Evolutionary conservation across 176 grass and related monocot species (phyloP).

Genomic region (Phoenix dactylifera): DNA sequence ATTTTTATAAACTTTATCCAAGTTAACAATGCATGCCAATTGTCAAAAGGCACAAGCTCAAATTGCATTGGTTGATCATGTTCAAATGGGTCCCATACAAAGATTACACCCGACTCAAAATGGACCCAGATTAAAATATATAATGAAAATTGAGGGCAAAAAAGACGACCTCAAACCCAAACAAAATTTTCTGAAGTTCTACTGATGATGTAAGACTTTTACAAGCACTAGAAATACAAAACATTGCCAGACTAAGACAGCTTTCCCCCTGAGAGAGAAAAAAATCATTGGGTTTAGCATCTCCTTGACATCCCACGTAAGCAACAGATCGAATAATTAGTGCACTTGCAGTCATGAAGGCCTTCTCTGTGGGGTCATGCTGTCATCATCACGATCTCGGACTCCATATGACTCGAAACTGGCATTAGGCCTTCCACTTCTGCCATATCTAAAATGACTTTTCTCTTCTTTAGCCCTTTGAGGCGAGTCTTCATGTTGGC

Average conservation of each 20-base stretch:
- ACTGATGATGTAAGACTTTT: constrained; percentile 51
- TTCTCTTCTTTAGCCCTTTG: constrained; percentile 30
- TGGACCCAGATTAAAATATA: constrained; percentile 10
- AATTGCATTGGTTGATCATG: constrained; percentile 53
- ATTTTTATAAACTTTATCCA: too few species aligned
- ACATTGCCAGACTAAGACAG: constrained; percentile 42
- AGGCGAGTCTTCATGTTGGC: constrained; percentile 30
- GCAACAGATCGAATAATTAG: constrained; percentile 13
- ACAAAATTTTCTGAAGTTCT: constrained; percentile 25
- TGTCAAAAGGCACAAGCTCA: constrained; percentile 6
- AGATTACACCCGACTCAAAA: constrained; percentile 36
- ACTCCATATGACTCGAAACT: constrained; percentile 10
- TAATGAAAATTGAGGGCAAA: constrained; percentile 19
- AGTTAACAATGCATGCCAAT: background rate
- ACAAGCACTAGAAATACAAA: constrained; percentile 33
- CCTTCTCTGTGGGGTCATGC: constrained; percentile 23
- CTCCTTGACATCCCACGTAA: constrained; percentile 15
- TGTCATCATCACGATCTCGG: constrained; percentile 17
- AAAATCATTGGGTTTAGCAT: constrained; percentile 24
- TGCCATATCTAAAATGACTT: constrained; percentile 19
- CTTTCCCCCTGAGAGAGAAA: constrained; percentile 16
- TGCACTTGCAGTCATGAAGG: constrained; percentile 17
- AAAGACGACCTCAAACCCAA: constrained; percentile 30
- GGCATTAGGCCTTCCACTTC: constrained; percentile 17
- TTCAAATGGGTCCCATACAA: constrained; percentile 36